Percentiles rank a stretch among this genome's conserved stretches.
phyloP scores from a whole-genome alignment of 441 rosid genomes.

The Adansonia grandidieri region DNA sequence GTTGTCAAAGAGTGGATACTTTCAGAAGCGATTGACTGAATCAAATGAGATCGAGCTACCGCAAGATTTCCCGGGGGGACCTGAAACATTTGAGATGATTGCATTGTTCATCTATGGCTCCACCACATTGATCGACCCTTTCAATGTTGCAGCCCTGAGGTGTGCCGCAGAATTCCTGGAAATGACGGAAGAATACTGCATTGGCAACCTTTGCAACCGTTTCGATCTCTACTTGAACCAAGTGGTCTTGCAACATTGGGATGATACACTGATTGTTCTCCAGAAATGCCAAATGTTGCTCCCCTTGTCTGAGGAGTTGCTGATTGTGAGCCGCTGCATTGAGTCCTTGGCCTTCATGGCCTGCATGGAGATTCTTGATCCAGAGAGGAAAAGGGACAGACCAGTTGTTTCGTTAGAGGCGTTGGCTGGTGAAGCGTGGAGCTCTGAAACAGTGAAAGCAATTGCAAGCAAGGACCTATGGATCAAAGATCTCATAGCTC shows the following conservation, averaged over 20 bases:
- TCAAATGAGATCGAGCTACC: constrained; percentile 58
- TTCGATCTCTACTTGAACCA: constrained; percentile 77
- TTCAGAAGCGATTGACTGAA: constrained; percentile 48
- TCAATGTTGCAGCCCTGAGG: constrained; percentile 64
- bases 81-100: constrained; percentile 73
- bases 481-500: constrained; percentile 73
- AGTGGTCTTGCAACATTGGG: constrained; percentile 78
- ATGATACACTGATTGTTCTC: constrained; percentile 71
- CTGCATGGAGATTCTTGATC: constrained; percentile 89
- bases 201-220: constrained; percentile 65
- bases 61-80: constrained; percentile 71
- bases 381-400: constrained; percentile 58
- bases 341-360: constrained; percentile 82
- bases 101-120: constrained; percentile 65
- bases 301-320: constrained; percentile 70
- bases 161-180: constrained; percentile 78
- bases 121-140: constrained; percentile 61
- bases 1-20: constrained; percentile 67
- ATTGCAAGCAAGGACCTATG: constrained; percentile 56
- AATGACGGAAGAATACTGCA: constrained; percentile 62
- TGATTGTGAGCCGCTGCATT: constrained; percentile 74
- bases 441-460: constrained; percentile 47
- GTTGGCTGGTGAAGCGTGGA: constrained; percentile 57
- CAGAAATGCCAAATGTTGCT: constrained; percentile 61
- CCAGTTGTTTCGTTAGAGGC: constrained; percentile 59